Percentiles rank a stretch among this genome's conserved stretches.
Conservation (phyloP, 305 asterid species). For the Fraxinus velutina region DNA sequence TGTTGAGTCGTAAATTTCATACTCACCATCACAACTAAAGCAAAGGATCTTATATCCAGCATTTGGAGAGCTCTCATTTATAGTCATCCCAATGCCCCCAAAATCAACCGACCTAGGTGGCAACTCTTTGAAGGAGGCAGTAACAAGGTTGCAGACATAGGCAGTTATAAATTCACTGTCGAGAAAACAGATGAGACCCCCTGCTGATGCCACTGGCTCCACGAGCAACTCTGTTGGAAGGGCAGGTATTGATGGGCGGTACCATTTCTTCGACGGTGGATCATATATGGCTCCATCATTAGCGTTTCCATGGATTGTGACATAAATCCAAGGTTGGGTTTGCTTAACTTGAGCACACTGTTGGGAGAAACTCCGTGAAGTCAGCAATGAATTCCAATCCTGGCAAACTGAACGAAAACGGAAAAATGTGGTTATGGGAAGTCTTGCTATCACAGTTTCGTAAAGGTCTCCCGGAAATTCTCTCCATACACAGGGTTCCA, state of each 20-base stretch:
- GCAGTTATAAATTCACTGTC: conserved; percentile 41
- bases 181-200: conserved; percentile 49
- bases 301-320: conserved; percentile 39
- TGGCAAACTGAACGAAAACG: conserved; percentile 39
- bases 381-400: conserved; percentile 43
- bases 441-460: conserved; percentile 49
- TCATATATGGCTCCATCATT: conserved; percentile 48
- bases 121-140: conserved; percentile 41
- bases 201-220: conserved; percentile 48
- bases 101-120: conserved; percentile 37
- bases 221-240: conserved; percentile 38
- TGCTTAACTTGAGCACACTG: conserved; percentile 37
- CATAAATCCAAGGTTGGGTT: conserved; percentile 45
- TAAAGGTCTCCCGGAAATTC: conserved; percentile 48
- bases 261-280: conserved; percentile 41
- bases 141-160: conserved; percentile 46
- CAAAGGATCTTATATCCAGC: conserved; percentile 41
- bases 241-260: conserved; percentile 42
- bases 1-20: conserved; percentile 38
- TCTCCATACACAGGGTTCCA: conserved; percentile 43
- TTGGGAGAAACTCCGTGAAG: conserved; percentile 39
- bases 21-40: conserved; percentile 46
- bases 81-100: conserved; percentile 44
- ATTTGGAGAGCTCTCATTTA: conserved; percentile 23
- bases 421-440: conserved; percentile 39